phyloP scores from a whole-genome alignment of 164 flowering plant genomes.

The Vitis labrusca region DNA sequence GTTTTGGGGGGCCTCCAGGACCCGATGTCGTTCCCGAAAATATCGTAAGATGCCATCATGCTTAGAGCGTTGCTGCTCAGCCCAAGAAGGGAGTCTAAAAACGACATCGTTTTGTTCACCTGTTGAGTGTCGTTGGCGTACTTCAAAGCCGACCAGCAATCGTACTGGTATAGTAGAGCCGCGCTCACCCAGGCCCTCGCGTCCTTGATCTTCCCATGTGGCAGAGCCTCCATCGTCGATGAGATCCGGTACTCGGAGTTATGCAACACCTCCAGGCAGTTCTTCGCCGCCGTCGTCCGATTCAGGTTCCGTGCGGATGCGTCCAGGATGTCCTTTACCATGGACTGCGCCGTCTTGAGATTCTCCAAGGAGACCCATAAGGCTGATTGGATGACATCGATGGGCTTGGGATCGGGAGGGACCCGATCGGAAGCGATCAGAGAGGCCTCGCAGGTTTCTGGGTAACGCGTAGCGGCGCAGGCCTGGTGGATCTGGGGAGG shows the following conservation, averaged over 20 bases:
- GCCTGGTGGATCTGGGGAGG: conserved; percentile 38
- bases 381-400: conserved; percentile 49
- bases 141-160: conserved; percentile 69
- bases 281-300: conserved; percentile 55
- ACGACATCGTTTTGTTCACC: conserved; percentile 62
- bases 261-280: conserved; percentile 51
- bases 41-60: conserved; percentile 62
- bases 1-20: conserved; percentile 75
- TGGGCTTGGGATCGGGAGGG: conserved; percentile 37
- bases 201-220: conserved; percentile 51
- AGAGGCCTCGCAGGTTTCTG: conserved; percentile 45
- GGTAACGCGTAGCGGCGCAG: conserved; percentile 69
- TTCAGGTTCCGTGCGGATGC: conserved; percentile 46
- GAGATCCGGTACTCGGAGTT: conserved; percentile 41
- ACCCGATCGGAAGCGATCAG: conserved; percentile 19
- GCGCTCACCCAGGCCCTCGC: conserved; percentile 82
- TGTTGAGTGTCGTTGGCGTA: conserved; percentile 56
- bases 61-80: conserved; percentile 62
- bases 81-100: conserved; percentile 32
- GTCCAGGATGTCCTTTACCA: conserved; percentile 44
- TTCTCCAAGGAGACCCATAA: conserved; percentile 37
- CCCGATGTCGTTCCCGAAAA: conserved; percentile 39
- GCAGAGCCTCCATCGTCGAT: conserved; percentile 23
- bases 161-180: conserved; percentile 59
- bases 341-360: conserved; percentile 49